These are phyloP conservation scores for Coccomyxa subellipsoidea DNA, from an alignment of 163 green algal species.

Conservation along the genomic window DNA sequence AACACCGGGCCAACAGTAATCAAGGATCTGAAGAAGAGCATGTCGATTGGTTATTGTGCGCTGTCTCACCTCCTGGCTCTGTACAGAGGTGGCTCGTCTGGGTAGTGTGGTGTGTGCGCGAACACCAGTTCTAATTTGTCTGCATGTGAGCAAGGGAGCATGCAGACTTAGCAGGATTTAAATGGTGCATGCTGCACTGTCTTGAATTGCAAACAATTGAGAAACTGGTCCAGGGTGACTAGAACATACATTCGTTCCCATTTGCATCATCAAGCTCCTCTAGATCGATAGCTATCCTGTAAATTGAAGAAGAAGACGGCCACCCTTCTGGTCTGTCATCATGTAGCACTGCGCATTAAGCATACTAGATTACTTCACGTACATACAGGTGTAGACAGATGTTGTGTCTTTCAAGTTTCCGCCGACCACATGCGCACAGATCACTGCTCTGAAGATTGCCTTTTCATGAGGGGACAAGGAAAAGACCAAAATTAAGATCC, in stretches of 20 bases:
- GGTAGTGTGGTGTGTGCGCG: conserved; percentile 76
- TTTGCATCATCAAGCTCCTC: not conserved
- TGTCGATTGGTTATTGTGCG: too few relatives aligned
- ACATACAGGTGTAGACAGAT: too few relatives aligned
- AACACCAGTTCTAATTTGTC: conserved; percentile 60
- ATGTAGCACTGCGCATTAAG: not conserved
- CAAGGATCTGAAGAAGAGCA: too few relatives aligned
- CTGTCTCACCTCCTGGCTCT: conserved; percentile 47
- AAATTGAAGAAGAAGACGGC: not conserved
- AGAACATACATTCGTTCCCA: not conserved
- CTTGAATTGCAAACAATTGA: not conserved
- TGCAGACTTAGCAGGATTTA: too few relatives aligned
- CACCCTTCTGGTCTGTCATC: not conserved
- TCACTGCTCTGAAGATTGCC: too few relatives aligned
- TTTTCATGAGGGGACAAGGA: not conserved
- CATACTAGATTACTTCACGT: not conserved
- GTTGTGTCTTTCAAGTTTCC: too few relatives aligned
- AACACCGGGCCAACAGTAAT: too few relatives aligned
- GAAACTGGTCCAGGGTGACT: not conserved
- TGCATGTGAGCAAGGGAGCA: conserved; percentile 2
- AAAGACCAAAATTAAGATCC: not conserved
- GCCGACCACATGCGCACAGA: not conserved
- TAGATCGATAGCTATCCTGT: not conserved
- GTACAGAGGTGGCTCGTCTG: conserved; percentile 71
- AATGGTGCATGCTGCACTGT: not conserved